Evolutionary conservation across 176 grass and related monocot genomes (phyloP).

Genomic region (Microstegium vimineum): DNA sequence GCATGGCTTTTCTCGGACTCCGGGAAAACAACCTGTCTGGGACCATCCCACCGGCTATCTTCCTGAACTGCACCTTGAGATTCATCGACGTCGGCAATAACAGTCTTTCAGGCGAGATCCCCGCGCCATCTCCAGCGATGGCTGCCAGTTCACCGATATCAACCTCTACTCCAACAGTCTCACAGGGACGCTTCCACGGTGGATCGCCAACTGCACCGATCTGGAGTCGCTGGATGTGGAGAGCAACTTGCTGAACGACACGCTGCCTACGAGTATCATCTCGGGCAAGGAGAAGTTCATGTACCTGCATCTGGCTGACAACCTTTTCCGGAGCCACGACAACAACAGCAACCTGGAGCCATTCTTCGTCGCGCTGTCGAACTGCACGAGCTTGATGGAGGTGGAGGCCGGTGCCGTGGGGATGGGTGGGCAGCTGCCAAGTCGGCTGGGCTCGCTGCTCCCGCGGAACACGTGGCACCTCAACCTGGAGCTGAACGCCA

Average conservation of each 20-base stretch:
- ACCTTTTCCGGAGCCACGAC: slow-evolving; percentile 50
- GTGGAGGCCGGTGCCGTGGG: slow-evolving; percentile 45
- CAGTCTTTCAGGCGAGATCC: slow-evolving; percentile 45
- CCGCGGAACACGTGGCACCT: slow-evolving; percentile 26
- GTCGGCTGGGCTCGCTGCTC: slow-evolving; percentile 16
- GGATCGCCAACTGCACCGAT: slow-evolving; percentile 51
- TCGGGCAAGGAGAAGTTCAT: neutral
- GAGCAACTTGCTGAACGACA: slow-evolving; percentile 50
- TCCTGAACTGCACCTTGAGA: slow-evolving; percentile 49
- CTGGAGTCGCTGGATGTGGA: slow-evolving; percentile 48
- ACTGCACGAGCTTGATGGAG: slow-evolving; percentile 46
- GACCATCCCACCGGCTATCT: slow-evolving; percentile 43
- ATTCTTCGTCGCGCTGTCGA: slow-evolving; percentile 65
- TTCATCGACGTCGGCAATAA: slow-evolving; percentile 45
- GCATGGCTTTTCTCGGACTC: slow-evolving; percentile 33
- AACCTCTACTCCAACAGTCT: slow-evolving; percentile 63
- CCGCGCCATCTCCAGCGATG: neutral
- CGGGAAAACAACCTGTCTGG: slow-evolving; percentile 39
- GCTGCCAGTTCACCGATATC: neutral
- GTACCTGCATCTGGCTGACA: slow-evolving; percentile 62
- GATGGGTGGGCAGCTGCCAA: slow-evolving; percentile 49
- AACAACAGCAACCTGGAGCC: slow-evolving; percentile 50
- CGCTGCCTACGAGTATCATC: slow-evolving; percentile 50
- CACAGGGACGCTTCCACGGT: slow-evolving; percentile 48
- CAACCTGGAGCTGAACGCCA: slow-evolving; percentile 56